Evolutionary conservation across 768 basidiomycete species (phyloP), one percentile per base, ranked within the genome.

Genomic region (Suillus brevipes): DNA sequence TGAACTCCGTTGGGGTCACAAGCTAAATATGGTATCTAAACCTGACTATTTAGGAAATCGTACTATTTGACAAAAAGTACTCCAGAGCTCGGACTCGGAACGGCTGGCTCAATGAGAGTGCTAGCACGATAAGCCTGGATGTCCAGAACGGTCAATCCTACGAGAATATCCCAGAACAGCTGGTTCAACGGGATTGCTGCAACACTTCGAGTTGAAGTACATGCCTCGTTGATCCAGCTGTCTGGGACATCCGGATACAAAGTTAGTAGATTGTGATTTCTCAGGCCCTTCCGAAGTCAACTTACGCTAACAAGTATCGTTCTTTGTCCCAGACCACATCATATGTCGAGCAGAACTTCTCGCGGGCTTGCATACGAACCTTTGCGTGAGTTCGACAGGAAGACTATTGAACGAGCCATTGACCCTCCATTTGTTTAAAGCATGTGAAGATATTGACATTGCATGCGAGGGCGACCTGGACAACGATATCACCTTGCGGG

Each of bases 311-410:
- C 8, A 31, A 28, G 9, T 52, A 14, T 34, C 20, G 6, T 55
- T 6, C 31, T 31, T 13, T 13, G 20, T 36, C 34, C 31, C 20
- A 6, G 20, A 55, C 53, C 53, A 36, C 36, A 20, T 55, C 34
- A 25, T 13, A 68, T 66, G 70, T 52, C 63, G 55, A 57, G 57
- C 56, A 66, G 60, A 65, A 20, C 45, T 42, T 62, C 66, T 36
- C 58, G 20, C 40, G 49, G 50, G 40, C 23, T 67, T 40, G 7
- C 56, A 38, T 72, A 72, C 43, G 64, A 67, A 23, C 61, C 38
- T 6, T 62, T 72, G 40, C 61, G 74, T 75, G 58, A 59, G 58
- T 28, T 20, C 6, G 6, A 31, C 6, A 31, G 18, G 12, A 28
- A 20, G 8, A 9, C 31, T 28, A 18, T 42, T 28, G 20, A 59